Evolutionary conservation across 345 rosid species (phyloP), one percentile per base, ranked within the genome.

Genomic region (Eucalyptus melliodora): DNA sequence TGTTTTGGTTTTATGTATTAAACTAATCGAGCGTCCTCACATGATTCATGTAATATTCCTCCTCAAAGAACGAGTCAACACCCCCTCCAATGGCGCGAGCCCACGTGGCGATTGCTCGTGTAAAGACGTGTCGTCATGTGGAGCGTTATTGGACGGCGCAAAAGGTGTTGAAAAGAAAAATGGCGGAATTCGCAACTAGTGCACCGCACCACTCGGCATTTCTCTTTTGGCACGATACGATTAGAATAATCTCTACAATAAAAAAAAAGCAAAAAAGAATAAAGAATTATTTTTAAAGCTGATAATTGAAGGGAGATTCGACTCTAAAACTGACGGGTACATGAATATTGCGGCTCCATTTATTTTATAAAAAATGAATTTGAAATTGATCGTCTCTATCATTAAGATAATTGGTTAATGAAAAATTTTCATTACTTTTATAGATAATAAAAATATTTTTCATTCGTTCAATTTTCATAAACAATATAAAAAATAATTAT

Each of bases 121-220:
- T 89, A 90, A 93, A 94, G 94, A 91, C 92, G 93, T 91, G 94
- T 91, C 89, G 88, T 86, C 96, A 93, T 92, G 93, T 93, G 95
- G 88, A 88, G 86, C 93, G 91, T 92, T 91, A 93, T 92, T 92
- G 95, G 95, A 88, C 90, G 92, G 93, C 87, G 96, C 89, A 93
- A 93, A 94, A 94, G 91, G 86, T 27, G 53, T 81, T 86, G 24
- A 21, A 72, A 72, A 72, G 21, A 11, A 11, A 37, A 72, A 72
- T 10, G 7, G 83, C 83, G 26, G 11, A 72, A 34, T 72, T 11
- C 15, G 45, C 45, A 37, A 37, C 83, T 3, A 21, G 26, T 21
- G 45, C 83, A 37, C 83, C 62, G 30, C 62, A 24, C 10, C 45
- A 37, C 83, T 19, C 45, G 2, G 45, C 45, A 21, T 17, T 37